Percentiles rank a stretch among this genome's conserved stretches.
phyloP scores from a whole-genome alignment of 2,329 filamentous ascomycete genomes.

The Cytospora chrysosperma region DNA sequence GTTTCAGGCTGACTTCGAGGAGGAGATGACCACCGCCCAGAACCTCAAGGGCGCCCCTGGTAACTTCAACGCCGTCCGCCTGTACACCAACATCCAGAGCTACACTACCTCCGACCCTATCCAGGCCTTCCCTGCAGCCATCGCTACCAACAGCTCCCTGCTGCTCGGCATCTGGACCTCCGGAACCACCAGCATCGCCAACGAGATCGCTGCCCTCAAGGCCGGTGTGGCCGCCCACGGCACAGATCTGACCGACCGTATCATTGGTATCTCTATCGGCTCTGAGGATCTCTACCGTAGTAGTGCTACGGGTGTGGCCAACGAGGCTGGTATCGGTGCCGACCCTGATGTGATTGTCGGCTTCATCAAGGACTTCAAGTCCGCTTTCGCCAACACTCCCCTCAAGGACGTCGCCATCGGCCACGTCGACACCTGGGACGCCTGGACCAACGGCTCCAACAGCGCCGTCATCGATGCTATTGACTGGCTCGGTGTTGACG shows the following conservation, averaged over 20 bases:
- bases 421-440: slow-evolving; percentile 89
- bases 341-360: slow-evolving; percentile 60
- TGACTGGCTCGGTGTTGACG: slow-evolving; percentile 83
- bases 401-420: slow-evolving; percentile 63
- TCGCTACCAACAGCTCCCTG: slow-evolving; percentile 73
- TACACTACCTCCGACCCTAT: slow-evolving; percentile 65
- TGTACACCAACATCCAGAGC: slow-evolving; percentile 75
- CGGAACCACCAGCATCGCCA: slow-evolving; percentile 61
- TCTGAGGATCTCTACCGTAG: slow-evolving; percentile 84
- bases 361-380: slow-evolving; percentile 70
- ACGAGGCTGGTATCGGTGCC: slow-evolving; percentile 61
- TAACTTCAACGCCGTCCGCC: slow-evolving; percentile 64
- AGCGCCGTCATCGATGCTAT: slow-evolving; percentile 63
- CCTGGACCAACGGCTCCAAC: slow-evolving; percentile 73
- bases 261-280: slow-evolving; percentile 82
- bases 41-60: slow-evolving; percentile 62
- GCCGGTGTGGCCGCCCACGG: slow-evolving; percentile 70
- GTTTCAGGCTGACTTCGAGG: slow-evolving; percentile 63
- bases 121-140: slow-evolving; percentile 76
- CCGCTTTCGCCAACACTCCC: slow-evolving; percentile 60
- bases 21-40: slow-evolving; percentile 66
- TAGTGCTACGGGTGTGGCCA: slow-evolving; percentile 66
- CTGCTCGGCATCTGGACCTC: slow-evolving; percentile 85
- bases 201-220: slow-evolving; percentile 72
- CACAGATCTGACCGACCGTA: slow-evolving; percentile 59